Conservation (phyloP, 2,329 filamentous ascomycete species). For the Chalara sp. region DNA sequence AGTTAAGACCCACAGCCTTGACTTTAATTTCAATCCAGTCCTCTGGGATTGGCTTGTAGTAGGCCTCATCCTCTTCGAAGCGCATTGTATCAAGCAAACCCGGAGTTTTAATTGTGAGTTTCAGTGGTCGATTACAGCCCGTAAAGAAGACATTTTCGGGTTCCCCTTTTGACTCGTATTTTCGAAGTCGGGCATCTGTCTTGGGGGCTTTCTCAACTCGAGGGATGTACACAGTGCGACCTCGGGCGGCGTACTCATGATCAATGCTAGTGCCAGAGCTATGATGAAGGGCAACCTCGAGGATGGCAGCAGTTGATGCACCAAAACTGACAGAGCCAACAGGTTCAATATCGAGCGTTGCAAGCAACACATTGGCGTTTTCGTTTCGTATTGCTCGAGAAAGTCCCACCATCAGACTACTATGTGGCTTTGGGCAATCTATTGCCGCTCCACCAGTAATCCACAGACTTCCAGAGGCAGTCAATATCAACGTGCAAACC, state of each 20-base stretch:
- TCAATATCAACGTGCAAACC: too few relatives aligned
- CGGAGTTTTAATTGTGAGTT: slow-evolving; percentile 2
- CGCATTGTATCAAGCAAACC: slow-evolving; percentile 11
- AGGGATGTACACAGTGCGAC: neutral
- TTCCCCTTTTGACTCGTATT: slow-evolving; percentile 1
- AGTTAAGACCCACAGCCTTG: slow-evolving; percentile 34
- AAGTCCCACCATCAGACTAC: slow-evolving; percentile 19
- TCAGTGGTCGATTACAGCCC: neutral
- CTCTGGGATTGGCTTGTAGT: slow-evolving; percentile 5
- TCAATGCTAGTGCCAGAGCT: neutral
- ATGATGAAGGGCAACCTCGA: neutral
- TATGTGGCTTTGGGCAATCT: slow-evolving; percentile 18
- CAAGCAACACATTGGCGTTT: slow-evolving; percentile 12
- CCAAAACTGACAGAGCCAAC: neutral
- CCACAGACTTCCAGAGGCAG: too few relatives aligned
- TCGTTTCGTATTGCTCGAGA: slow-evolving; percentile 20
- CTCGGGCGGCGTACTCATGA: neutral
- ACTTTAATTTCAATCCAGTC: slow-evolving; percentile 31
- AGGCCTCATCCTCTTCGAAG: slow-evolving; percentile 7
- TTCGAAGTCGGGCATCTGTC: neutral
- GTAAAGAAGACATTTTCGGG: neutral
- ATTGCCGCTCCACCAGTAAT: slow-evolving; percentile 7
- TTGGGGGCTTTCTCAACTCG: neutral
- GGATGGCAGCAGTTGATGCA: neutral
- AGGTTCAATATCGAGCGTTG: neutral